A percentile compares a stretch with the other conserved stretches of the same genome.
Evolutionary conservation across 345 rosid species (phyloP).

Genomic region (Melaleuca alternifolia): DNA sequence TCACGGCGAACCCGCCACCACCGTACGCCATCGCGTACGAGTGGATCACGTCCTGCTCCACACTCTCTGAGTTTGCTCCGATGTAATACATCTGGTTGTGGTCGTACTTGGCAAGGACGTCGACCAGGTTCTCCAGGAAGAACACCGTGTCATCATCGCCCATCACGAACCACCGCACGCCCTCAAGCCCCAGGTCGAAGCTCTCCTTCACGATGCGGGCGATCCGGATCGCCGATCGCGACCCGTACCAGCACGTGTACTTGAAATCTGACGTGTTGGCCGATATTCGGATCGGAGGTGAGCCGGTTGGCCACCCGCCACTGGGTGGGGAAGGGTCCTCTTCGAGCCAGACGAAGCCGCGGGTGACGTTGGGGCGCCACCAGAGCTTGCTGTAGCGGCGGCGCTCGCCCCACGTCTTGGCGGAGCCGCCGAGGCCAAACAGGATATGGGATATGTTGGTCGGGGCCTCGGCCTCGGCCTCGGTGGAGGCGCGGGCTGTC

Average conservation of each 20-base stretch:
- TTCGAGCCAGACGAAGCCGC: slow-evolving; percentile 85
- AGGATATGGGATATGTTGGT: slow-evolving; percentile 55
- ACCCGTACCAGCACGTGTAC: slow-evolving; percentile 60
- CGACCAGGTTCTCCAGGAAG: slow-evolving; percentile 59
- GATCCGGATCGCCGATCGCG: slow-evolving; percentile 63
- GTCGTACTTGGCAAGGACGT: slow-evolving; percentile 60
- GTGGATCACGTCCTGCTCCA: slow-evolving; percentile 69
- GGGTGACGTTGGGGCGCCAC: slow-evolving; percentile 67
- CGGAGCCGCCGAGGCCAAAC: slow-evolving; percentile 81
- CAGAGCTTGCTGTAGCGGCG: slow-evolving; percentile 54
- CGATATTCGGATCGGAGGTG: slow-evolving; percentile 57
- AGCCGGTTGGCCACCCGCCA: slow-evolving; percentile 31
- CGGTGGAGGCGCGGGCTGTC: neutral
- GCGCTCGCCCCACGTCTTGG: slow-evolving; percentile 64
- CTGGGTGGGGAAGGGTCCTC: slow-evolving; percentile 26
- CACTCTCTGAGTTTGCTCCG: slow-evolving; percentile 78
- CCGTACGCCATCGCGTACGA: slow-evolving; percentile 85
- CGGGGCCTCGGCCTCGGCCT: neutral
- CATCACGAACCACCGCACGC: slow-evolving; percentile 91
- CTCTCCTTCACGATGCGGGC: slow-evolving; percentile 78
- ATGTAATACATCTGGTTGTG: slow-evolving; percentile 87
- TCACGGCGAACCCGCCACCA: slow-evolving; percentile 83
- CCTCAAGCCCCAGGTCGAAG: slow-evolving; percentile 52
- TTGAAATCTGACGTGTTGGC: slow-evolving; percentile 52
- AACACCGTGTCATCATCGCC: slow-evolving; percentile 94